phyloP scores from a whole-genome alignment of 768 basidiomycete genomes.

The Russula vinacea region DNA sequence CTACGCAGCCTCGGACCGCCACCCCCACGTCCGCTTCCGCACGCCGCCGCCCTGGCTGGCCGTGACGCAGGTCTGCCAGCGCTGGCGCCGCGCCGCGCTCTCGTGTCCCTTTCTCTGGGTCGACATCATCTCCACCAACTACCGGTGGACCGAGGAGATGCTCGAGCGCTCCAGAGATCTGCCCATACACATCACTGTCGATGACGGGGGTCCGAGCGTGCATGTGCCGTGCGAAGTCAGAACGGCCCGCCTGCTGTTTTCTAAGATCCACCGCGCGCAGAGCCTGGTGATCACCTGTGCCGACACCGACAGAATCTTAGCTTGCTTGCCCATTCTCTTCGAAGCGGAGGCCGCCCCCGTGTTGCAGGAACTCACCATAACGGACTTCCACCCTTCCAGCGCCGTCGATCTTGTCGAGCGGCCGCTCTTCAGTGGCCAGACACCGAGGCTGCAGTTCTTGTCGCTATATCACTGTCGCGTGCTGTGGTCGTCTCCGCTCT shows the following conservation, averaged over 20 bases:
- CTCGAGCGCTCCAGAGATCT: conserved; percentile 22
- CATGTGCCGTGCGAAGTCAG: conserved; percentile 15
- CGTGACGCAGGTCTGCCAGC: conserved; percentile 26
- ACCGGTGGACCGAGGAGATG: conserved; percentile 24
- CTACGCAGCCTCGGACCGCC: conserved; percentile 17
- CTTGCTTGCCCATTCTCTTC: conserved; percentile 22
- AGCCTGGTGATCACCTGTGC: conserved; percentile 22
- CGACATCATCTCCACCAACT: conserved; percentile 25
- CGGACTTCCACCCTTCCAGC: conserved; percentile 16
- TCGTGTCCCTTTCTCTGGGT: conserved; percentile 24
- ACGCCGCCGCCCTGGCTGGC: conserved; percentile 24
- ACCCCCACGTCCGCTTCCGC: conserved; percentile 21
- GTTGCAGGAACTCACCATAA: conserved; percentile 23
- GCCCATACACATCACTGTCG: conserved; percentile 26
- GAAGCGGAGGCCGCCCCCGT: conserved; percentile 15
- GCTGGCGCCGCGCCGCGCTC: conserved; percentile 24
- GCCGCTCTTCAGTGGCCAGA: conserved; percentile 19
- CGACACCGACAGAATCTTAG: conserved; percentile 4
- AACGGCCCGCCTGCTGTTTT: conserved; percentile 14
- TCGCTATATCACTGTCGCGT: conserved; percentile 22
- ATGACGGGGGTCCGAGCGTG: conserved; percentile 6
- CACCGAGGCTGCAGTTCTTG: conserved; percentile 22
- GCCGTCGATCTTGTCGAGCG: conserved; percentile 9
- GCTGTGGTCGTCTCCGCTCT: conserved; percentile 25
- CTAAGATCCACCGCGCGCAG: conserved; percentile 22